Percentiles rank a stretch among this genome's conserved stretches.
These are phyloP conservation scores for Rhinocladiella similis DNA, from an alignment of 2,329 filamentous ascomycete genomes.

Conservation along the genomic window DNA sequence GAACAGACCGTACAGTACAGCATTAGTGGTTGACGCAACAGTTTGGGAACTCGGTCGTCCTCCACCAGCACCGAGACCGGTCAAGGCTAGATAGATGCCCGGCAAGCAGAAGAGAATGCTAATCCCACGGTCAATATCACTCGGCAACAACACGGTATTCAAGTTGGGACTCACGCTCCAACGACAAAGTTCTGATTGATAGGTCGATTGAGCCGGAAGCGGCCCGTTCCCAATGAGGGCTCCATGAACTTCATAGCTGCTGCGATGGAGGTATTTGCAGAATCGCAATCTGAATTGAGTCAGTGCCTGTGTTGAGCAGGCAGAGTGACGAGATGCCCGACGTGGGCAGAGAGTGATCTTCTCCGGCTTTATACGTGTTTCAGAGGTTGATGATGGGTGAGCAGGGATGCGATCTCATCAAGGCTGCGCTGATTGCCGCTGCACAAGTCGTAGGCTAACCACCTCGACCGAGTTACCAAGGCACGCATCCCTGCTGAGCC, in stretches of 20 bases:
- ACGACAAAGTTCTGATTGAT: conserved; percentile 26
- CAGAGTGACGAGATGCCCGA: neutral
- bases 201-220: conserved; percentile 18
- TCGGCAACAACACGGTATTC: neutral
- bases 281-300: neutral
- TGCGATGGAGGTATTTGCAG: neutral
- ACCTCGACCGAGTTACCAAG: neutral
- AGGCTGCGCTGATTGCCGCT: neutral
- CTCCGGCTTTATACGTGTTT: neutral
- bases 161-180: conserved; percentile 12
- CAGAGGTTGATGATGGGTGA: too few species aligned
- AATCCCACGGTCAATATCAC: neutral
- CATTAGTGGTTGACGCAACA: conserved; percentile 24
- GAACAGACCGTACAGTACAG: conserved; percentile 26
- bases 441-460: neutral
- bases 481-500: neutral
- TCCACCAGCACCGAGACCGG: conserved; percentile 29
- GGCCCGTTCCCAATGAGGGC: conserved; percentile 15
- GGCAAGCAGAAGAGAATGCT: conserved; percentile 29
- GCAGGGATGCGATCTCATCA: neutral
- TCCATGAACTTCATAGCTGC: conserved; percentile 15
- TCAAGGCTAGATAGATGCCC: conserved; percentile 29
- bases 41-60: conserved; percentile 24
- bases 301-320: neutral
- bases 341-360: neutral